Conservation (phyloP, 495 filamentous ascomycete genomes). For the Viridothelium virens region DNA sequence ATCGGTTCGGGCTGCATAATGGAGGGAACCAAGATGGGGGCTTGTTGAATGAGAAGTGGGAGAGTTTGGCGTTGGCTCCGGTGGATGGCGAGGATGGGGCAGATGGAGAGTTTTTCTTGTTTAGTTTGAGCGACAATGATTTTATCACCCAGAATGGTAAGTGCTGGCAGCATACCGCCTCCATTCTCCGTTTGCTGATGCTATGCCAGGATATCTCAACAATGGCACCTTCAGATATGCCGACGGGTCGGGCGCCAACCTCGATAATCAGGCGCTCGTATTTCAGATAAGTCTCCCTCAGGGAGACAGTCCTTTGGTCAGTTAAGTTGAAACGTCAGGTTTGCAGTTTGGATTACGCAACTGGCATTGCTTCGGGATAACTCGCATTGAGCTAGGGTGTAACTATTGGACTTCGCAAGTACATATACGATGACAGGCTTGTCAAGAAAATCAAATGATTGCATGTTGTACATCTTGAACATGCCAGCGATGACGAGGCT, state of each 20-base stretch:
- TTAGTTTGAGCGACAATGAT: constrained; percentile 60
- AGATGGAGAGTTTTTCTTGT: constrained; percentile 57
- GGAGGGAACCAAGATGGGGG: constrained; percentile 48
- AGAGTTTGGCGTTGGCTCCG: constrained; percentile 59
- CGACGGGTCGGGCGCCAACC: constrained; percentile 54
- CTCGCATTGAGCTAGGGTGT: too few relatives aligned
- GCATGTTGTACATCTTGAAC: too few relatives aligned
- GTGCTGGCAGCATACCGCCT: constrained; percentile 11
- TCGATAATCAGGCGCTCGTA: constrained; percentile 65
- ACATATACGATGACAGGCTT: too few relatives aligned
- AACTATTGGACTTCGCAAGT: too few relatives aligned
- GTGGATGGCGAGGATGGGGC: constrained; percentile 41
- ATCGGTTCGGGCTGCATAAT: constrained; percentile 62
- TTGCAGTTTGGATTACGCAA: too few relatives aligned
- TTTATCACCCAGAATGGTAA: constrained; percentile 50
- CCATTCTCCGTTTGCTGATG: not conserved
- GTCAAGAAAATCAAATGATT: too few relatives aligned
- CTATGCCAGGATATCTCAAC: constrained; percentile 49
- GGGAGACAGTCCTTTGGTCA: constrained; percentile 22
- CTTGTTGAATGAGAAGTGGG: constrained; percentile 78
- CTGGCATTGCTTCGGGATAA: too few relatives aligned
- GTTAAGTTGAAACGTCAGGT: not conserved
- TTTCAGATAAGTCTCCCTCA: constrained; percentile 59
- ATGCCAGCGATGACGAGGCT: too few relatives aligned
- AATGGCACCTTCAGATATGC: constrained; percentile 52